A percentile compares a stretch with the other conserved stretches of the same genome.
These are phyloP conservation scores for Microstegium vimineum DNA, from an alignment of 176 grass and related monocot genomes.

Conservation along the genomic window DNA sequence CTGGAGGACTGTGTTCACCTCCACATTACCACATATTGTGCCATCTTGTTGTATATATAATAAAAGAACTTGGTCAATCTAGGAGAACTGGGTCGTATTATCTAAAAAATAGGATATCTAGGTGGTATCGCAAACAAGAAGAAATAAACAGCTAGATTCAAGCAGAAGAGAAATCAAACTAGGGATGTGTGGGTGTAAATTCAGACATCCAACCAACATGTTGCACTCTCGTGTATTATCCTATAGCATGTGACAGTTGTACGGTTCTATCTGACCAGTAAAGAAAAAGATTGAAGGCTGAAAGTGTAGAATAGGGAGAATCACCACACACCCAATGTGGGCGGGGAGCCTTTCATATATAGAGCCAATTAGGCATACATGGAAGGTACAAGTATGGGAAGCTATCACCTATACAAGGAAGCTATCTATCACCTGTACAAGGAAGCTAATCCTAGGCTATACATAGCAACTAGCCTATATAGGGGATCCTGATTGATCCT, in stretches of 20 bases:
- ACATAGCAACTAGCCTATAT: too few species aligned
- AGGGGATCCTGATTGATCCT: too few species aligned
- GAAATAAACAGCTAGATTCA: background rate
- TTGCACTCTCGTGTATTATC: background rate
- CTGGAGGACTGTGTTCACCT: background rate
- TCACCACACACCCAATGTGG: too few species aligned
- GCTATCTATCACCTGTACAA: too few species aligned
- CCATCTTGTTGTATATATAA: background rate
- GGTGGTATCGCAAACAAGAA: background rate
- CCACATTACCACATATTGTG: conserved; percentile 1
- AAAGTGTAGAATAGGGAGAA: too few species aligned
- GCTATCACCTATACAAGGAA: too few species aligned
- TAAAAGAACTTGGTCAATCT: background rate
- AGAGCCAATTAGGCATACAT: too few species aligned
- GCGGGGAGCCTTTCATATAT: too few species aligned
- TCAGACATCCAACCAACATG: background rate
- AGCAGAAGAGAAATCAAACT: background rate
- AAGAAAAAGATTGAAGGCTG: background rate
- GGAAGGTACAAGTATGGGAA: too few species aligned
- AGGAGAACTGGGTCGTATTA: background rate
- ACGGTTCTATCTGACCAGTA: background rate
- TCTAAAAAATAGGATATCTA: background rate
- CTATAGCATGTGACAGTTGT: background rate
- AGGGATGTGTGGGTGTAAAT: background rate
- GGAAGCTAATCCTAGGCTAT: too few species aligned